A percentile compares a stretch with the other conserved stretches of the same genome.
Conservation (phyloP, 345 rosid genomes). For the Mangifera indica region DNA sequence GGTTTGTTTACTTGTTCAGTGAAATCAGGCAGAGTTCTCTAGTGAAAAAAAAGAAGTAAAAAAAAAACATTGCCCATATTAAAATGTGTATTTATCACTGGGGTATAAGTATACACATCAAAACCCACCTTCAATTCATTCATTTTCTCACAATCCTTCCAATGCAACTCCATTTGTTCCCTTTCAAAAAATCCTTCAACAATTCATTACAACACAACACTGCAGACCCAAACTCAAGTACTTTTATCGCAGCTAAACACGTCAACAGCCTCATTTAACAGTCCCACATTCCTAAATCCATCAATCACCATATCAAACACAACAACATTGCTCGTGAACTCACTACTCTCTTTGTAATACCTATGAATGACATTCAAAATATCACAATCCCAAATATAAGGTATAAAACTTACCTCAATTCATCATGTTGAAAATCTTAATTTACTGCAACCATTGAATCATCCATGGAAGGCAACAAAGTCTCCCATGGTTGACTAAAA, state of each 20-base stretch:
- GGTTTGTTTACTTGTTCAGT: too few species aligned
- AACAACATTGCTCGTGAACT: neutral
- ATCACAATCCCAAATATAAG: too few species aligned
- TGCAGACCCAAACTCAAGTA: constrained; percentile 14
- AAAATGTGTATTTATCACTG: constrained; percentile 33
- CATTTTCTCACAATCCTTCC: constrained; percentile 34
- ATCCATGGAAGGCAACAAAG: too few species aligned
- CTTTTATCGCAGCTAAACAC: constrained; percentile 27
- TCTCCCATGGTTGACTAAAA: too few species aligned
- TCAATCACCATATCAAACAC: constrained; percentile 31
- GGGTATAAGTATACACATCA: constrained; percentile 34
- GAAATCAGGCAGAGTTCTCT: too few species aligned
- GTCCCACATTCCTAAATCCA: constrained; percentile 23
- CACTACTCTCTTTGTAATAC: constrained; percentile 16
- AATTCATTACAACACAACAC: constrained; percentile 31
- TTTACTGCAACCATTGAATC: too few species aligned
- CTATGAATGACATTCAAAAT: constrained; percentile 27
- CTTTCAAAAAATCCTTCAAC: constrained; percentile 37
- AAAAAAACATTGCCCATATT: too few species aligned
- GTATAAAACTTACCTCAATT: too few species aligned
- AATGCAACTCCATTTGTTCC: constrained; percentile 32
- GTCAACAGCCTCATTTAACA: constrained; percentile 29
- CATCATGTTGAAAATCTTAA: too few species aligned
- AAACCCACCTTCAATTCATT: constrained; percentile 21
- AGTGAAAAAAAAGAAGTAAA: too few species aligned